Evolutionary conservation across 1,284 basidiomycete species (phyloP).

Genomic region (Sporisorium scitamineum): DNA sequence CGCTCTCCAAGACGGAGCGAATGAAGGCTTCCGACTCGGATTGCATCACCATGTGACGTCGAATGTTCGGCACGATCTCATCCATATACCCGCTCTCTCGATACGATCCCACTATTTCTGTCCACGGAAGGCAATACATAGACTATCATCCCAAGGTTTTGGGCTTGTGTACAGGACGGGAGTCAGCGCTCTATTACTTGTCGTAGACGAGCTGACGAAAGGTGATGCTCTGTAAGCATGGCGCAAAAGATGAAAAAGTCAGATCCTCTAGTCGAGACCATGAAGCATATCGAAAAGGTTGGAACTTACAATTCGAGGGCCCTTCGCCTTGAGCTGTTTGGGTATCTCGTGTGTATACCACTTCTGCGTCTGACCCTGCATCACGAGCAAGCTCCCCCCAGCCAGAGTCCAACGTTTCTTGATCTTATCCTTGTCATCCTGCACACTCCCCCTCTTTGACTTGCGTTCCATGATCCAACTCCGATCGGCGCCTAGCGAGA

Average conservation of each 20-base stretch:
- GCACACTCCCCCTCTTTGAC: background rate
- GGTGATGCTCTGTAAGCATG: constrained; percentile 41
- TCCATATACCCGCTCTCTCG: constrained; percentile 4
- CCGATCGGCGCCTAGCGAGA: constrained; percentile 72
- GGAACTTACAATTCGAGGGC: constrained; percentile 47
- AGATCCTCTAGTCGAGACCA: background rate
- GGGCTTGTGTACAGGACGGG: too few relatives aligned
- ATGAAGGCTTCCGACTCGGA: constrained; percentile 42
- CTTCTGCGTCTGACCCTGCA: constrained; percentile 73
- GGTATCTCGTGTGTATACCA: constrained; percentile 71
- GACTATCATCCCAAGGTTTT: background rate
- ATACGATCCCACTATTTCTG: background rate
- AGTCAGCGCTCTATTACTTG: background rate
- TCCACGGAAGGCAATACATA: background rate
- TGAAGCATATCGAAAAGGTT: background rate
- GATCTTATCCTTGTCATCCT: constrained; percentile 9
- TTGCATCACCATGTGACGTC: constrained; percentile 38
- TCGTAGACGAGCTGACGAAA: constrained; percentile 55
- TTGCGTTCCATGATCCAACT: constrained; percentile 72
- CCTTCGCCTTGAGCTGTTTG: constrained; percentile 57
- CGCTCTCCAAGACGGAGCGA: constrained; percentile 31
- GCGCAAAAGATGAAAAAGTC: background rate
- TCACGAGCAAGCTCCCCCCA: constrained; percentile 73
- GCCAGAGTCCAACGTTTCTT: constrained; percentile 69
- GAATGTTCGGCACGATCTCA: background rate